Percentiles rank a stretch among this genome's conserved stretches.
These are phyloP conservation scores for Rhytidhysteron rufulum DNA, from an alignment of 2,329 filamentous ascomycete genomes.

Conservation along the genomic window DNA sequence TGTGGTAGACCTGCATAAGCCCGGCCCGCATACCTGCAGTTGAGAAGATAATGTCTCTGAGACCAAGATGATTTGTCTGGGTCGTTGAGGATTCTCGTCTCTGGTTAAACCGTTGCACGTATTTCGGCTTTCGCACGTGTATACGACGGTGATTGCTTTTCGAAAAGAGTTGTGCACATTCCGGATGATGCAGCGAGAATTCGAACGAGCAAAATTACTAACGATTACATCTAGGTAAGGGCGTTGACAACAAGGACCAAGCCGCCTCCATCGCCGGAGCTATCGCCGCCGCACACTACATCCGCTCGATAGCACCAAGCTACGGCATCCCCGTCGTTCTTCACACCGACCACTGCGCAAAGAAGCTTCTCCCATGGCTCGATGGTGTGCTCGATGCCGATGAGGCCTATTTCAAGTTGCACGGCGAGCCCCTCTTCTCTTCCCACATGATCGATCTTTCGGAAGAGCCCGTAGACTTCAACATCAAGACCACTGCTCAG, in stretches of 20 bases:
- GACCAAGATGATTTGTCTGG: too few species aligned
- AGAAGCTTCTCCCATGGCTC: slow-evolving; percentile 81
- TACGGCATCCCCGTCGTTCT: slow-evolving; percentile 82
- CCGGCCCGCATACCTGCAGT: too few species aligned
- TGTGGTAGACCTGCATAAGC: too few species aligned
- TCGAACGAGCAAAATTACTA: too few species aligned
- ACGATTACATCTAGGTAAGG: slow-evolving; percentile 34
- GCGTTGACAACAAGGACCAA: slow-evolving; percentile 56
- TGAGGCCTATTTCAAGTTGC: slow-evolving; percentile 89
- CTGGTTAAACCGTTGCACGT: too few species aligned
- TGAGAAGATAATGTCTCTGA: too few species aligned
- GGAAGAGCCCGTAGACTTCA: slow-evolving; percentile 83
- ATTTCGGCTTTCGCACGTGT: too few species aligned
- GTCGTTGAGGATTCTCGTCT: too few species aligned
- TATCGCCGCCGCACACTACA: slow-evolving; percentile 80
- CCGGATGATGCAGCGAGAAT: too few species aligned
- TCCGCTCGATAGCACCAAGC: slow-evolving; percentile 77
- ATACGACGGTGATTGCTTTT: too few species aligned
- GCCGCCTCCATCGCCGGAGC: slow-evolving; percentile 83
- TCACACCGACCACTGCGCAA: slow-evolving; percentile 98
- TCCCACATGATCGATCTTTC: slow-evolving; percentile 97
- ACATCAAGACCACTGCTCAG: slow-evolving; percentile 85
- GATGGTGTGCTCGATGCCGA: slow-evolving; percentile 86
- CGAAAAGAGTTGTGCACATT: too few species aligned
- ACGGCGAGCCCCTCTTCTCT: slow-evolving; percentile 89